Evolutionary conservation across 2,329 filamentous ascomycete genomes (phyloP).

Genomic region (Cyphellophora europaea): DNA sequence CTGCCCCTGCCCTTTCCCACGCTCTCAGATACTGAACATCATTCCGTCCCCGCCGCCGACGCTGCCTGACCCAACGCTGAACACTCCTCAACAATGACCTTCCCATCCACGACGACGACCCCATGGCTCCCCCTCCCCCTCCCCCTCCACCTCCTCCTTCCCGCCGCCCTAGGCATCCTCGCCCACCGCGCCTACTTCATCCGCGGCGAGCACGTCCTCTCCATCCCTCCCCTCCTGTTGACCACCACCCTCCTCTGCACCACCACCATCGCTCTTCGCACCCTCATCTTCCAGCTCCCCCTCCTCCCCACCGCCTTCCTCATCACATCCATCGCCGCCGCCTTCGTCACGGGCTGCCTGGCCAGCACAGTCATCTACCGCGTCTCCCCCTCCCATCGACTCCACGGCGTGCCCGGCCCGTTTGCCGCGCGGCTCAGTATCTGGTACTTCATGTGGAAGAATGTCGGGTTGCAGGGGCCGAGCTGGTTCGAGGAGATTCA

Average conservation of each 20-base stretch:
- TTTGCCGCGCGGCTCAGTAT: constrained; percentile 12
- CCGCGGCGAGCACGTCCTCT: not conserved
- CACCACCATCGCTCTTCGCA: not conserved
- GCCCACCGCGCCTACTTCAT: constrained; percentile 1
- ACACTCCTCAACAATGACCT: too few relatives aligned
- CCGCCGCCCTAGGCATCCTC: not conserved
- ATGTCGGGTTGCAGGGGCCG: not conserved
- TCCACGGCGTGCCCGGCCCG: constrained; percentile 24
- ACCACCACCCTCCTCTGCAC: too few relatives aligned
- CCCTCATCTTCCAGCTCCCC: not conserved
- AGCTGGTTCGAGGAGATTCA: not conserved
- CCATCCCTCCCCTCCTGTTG: not conserved
- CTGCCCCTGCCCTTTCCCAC: too few relatives aligned
- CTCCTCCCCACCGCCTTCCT: not conserved
- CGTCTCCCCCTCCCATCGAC: constrained; percentile 22
- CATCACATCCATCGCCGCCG: not conserved
- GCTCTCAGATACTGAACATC: too few relatives aligned
- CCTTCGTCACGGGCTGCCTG: not conserved
- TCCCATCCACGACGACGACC: too few relatives aligned
- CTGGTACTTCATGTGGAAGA: constrained; percentile 1
- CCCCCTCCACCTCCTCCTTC: too few relatives aligned
- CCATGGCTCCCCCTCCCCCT: too few relatives aligned
- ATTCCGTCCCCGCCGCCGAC: too few relatives aligned
- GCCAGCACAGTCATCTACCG: constrained; percentile 17
- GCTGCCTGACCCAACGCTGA: too few relatives aligned